Evolutionary conservation across 2,329 filamentous ascomycete species (phyloP), one percentile per base, ranked within the genome.

Genomic region (Kalmusia sp.): DNA sequence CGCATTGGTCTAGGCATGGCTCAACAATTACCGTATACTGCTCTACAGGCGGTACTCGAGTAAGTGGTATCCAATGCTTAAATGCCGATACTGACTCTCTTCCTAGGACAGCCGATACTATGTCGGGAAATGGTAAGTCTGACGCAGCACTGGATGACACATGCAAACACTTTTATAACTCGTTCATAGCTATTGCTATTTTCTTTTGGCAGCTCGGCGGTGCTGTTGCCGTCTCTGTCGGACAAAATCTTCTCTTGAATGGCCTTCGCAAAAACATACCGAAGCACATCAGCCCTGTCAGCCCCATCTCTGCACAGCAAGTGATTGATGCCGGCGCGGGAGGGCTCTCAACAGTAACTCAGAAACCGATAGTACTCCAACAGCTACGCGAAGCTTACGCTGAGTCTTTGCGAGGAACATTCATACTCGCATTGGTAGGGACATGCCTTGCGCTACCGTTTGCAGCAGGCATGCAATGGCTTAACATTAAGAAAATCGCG

Each of bases 381-480:
- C 6, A 30, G 12, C 21, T 54, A 22, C 46, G 41, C 9, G 47
- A 47, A 22, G 46, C 47, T 3, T 54, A 41, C 28, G 52, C 52
- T 8, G 40, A 51, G 21, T 49, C 39, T 8, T 12, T 51, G 19
- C n/a, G 33, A n/a, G 22, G 25, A 3, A 40, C 47, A 2, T 37
- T 45, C 15, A 22, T 46, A 3, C 38, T 54, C 5, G 28, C 47
- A 19, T 22, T 54, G 15, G 47, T 45, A n/a, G 27, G 24, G 6
- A 25, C 47, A 14, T 51, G 46, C 17, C 9, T 39, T 17, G 47
- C 47, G 19, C 17, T 51, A 9, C 52, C 47, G 14, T 54, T 54
- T 38, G 46, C 46, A 14, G 22, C 11, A 17, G 39, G 45, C 3
- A 54, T 54, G 52, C 31, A 54, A 28, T 51, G 52, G 52, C 34